phyloP scores from a whole-genome alignment of 148 eudicot genomes.

The Chenopodium suecicum region DNA sequence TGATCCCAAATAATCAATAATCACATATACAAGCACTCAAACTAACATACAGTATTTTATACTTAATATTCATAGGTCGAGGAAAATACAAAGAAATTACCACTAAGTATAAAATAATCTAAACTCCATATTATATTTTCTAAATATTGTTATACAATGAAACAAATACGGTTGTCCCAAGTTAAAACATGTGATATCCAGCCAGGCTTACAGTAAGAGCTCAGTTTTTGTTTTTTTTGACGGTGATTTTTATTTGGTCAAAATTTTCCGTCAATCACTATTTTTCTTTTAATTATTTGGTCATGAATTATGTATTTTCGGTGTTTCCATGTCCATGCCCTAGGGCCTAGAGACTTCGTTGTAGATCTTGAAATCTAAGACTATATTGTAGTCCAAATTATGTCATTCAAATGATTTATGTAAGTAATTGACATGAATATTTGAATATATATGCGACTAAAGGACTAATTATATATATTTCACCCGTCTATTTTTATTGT shows the following conservation, averaged over 20 bases:
- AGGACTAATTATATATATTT: no score
- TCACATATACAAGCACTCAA: background rate
- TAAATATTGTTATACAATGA: background rate
- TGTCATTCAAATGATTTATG: background rate
- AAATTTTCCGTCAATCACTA: background rate
- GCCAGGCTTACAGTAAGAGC: constrained; percentile 10
- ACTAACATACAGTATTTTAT: no score
- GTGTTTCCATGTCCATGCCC: background rate
- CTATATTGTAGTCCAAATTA: background rate
- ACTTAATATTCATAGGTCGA: background rate
- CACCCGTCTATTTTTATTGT: no score
- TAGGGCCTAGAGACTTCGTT: background rate
- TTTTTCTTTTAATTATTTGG: background rate
- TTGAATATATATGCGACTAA: no score
- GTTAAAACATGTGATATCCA: constrained; percentile 29
- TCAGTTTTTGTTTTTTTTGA: background rate
- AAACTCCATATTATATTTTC: no score
- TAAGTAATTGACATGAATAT: no score
- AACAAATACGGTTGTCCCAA: background rate
- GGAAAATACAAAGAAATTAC: background rate
- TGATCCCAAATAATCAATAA: no score
- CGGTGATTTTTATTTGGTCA: background rate
- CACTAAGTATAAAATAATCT: no score
- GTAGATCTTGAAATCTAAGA: background rate
- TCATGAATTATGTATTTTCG: background rate